These are phyloP conservation scores for Cercophora samala DNA, from an alignment of 495 filamentous ascomycete genomes.

Conservation along the genomic window DNA sequence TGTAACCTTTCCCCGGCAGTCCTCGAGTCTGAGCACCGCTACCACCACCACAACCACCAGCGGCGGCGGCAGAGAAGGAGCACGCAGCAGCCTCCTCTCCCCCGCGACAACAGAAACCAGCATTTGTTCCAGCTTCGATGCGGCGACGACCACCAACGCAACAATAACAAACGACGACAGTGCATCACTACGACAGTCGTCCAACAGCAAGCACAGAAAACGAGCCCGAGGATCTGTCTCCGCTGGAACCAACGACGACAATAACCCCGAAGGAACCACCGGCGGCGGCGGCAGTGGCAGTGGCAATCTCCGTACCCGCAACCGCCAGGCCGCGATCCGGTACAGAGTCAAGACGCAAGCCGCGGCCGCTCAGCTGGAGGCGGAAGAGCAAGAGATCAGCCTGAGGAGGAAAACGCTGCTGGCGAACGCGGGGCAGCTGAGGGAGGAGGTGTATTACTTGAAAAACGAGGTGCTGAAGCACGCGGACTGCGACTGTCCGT, in stretches of 20 bases:
- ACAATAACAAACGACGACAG: neutral
- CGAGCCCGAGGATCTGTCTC: no score
- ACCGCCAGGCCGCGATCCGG: constrained; percentile 18
- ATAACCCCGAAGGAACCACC: neutral
- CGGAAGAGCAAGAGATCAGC: constrained; percentile 27
- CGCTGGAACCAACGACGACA: neutral
- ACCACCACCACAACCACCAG: no score
- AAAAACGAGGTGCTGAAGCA: constrained; percentile 56
- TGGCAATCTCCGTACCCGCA: constrained; percentile 8
- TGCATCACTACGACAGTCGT: neutral
- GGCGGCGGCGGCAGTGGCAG: neutral
- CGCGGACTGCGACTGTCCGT: constrained; percentile 48
- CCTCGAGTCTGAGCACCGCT: neutral
- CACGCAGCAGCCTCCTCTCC: neutral
- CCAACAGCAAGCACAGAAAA: neutral
- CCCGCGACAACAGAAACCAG: neutral
- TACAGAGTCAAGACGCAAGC: constrained; percentile 22
- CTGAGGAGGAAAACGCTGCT: constrained; percentile 25
- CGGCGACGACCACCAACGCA: no score
- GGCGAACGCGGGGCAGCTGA: constrained; percentile 34
- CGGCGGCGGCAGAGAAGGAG: no score
- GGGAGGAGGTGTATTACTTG: constrained; percentile 48
- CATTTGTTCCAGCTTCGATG: neutral
- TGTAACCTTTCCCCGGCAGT: neutral
- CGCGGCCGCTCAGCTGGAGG: constrained; percentile 36